A percentile compares a stretch with the other conserved stretches of the same genome.
Conservation (phyloP, 495 filamentous ascomycete genomes). For the Penicillium bialowiezense region DNA sequence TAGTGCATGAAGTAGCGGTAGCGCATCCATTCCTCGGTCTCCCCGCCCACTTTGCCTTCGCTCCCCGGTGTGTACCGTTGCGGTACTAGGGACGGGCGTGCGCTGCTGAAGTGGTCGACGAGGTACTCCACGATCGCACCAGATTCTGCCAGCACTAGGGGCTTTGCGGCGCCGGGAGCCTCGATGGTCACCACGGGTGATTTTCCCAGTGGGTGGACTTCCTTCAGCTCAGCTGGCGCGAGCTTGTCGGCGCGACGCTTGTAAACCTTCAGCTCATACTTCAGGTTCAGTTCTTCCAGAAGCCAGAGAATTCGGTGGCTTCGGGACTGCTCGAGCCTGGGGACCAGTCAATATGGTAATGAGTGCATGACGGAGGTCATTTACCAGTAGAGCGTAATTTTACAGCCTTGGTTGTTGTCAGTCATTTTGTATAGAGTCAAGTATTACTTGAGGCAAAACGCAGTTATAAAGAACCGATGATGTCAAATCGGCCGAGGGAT, state of each 20-base stretch:
- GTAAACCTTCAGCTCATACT: conserved; percentile 75
- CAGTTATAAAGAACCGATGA: neutral
- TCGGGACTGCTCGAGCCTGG: conserved; percentile 51
- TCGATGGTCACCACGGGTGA: conserved; percentile 69
- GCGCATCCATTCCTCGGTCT: conserved; percentile 73
- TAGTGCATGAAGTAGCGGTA: conserved; percentile 82
- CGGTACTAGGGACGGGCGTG: conserved; percentile 54
- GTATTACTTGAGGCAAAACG: neutral
- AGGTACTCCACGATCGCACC: conserved; percentile 79
- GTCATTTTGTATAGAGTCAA: conserved; percentile 17
- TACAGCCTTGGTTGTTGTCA: conserved; percentile 45
- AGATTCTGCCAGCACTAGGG: conserved; percentile 74
- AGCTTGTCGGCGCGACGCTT: conserved; percentile 58
- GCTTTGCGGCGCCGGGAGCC: conserved; percentile 38
- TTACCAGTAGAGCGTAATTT: conserved; percentile 76
- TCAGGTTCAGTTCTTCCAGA: conserved; percentile 75
- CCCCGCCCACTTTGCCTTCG: conserved; percentile 57
- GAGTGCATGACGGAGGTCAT: conserved; percentile 1
- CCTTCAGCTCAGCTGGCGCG: conserved; percentile 69
- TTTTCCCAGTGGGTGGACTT: conserved; percentile 84
- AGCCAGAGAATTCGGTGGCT: conserved; percentile 87
- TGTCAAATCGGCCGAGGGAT: too few relatives aligned
- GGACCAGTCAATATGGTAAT: neutral
- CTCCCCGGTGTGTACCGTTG: conserved; percentile 51
- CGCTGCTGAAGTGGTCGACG: conserved; percentile 62